Evolutionary conservation across 305 asterid genomes (phyloP).

Genomic region (Solanum aculeatissimum): DNA sequence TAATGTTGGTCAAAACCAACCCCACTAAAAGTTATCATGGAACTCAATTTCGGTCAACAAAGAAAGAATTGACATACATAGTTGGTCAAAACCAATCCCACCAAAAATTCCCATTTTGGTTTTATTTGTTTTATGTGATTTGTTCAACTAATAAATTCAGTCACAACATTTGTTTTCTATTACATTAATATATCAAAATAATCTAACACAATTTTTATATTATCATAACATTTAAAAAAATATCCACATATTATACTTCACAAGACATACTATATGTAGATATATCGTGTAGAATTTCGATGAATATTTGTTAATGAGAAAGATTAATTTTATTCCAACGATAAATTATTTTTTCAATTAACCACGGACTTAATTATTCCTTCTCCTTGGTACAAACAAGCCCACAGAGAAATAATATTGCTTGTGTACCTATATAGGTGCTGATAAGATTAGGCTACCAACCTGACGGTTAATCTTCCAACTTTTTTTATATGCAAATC

Average conservation of each 20-base stretch:
- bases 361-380: rapidly evolving
- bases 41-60: not conserved
- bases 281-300: not conserved
- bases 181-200: not conserved
- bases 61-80: not conserved
- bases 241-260: not conserved
- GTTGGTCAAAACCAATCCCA: not conserved
- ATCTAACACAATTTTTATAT: not conserved
- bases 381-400: not conserved
- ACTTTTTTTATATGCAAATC: not conserved
- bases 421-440: not conserved
- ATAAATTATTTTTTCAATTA: too few relatives aligned
- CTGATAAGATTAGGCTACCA: constrained; percentile 54
- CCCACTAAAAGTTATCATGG: not conserved
- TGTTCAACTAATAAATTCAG: not conserved
- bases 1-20: not conserved
- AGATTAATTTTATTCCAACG: too few relatives aligned
- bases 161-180: not conserved
- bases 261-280: not conserved
- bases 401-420: not conserved
- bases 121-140: not conserved
- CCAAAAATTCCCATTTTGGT: not conserved
- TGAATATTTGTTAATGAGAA: rapidly evolving
- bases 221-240: not conserved
- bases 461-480: constrained; percentile 32